A percentile compares a stretch with the other conserved stretches of the same genome.
phyloP scores from a whole-genome alignment of 116 monocot species.

The Zostera marina region DNA sequence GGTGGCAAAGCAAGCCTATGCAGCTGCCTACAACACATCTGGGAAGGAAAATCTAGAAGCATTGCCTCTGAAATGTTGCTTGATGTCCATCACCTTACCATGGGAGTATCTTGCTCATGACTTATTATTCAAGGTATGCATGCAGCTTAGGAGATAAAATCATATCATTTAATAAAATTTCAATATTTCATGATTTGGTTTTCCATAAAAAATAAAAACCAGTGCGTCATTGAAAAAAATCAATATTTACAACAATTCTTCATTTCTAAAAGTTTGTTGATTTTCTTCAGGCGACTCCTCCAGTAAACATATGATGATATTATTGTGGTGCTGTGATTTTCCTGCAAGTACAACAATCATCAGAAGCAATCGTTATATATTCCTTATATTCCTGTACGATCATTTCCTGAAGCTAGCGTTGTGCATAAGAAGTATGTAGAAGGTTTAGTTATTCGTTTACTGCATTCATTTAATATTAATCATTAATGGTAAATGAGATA shows the following conservation, averaged over 20 bases:
- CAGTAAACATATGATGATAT: constrained; percentile 5
- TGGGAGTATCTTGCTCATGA: constrained; percentile 93
- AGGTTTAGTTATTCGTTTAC: too few species aligned
- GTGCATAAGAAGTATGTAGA: too few species aligned
- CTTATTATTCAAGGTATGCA: constrained; percentile 63
- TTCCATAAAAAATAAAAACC: background rate
- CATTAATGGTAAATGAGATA: too few species aligned
- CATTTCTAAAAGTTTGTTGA: background rate
- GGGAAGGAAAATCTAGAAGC: constrained; percentile 22
- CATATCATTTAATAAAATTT: background rate
- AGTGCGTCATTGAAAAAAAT: background rate
- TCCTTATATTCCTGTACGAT: too few species aligned
- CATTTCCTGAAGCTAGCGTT: too few species aligned
- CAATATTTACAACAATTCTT: background rate
- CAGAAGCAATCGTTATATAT: background rate
- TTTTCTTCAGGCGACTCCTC: constrained; percentile 3
- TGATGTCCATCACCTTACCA: constrained; percentile 90
- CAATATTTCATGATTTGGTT: background rate
- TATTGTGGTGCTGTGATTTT: background rate
- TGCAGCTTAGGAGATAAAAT: background rate
- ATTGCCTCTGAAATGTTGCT: constrained; percentile 78
- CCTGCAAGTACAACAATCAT: background rate
- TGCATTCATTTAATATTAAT: too few species aligned
- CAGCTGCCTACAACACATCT: constrained; percentile 28
- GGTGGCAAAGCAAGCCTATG: constrained; percentile 73